A percentile compares a stretch with the other conserved stretches of the same genome.
Evolutionary conservation across 176 grass and related monocot genomes (phyloP).

Genomic region (Rhynchospora breviuscula): DNA sequence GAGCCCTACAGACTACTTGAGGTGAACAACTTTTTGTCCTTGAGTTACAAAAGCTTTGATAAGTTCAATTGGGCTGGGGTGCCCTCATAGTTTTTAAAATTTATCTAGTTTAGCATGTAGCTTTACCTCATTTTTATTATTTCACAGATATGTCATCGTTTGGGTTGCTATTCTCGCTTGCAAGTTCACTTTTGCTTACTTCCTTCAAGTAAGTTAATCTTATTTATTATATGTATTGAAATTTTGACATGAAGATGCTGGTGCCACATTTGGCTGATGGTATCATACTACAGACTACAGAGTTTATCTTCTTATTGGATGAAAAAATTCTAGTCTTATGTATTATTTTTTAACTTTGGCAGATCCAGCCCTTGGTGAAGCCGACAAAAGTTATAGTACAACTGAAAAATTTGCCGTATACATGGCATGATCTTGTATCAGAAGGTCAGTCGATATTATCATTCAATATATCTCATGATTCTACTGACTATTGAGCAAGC

Average conservation of each 20-base stretch:
- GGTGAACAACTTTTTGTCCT: slow-evolving; percentile 30
- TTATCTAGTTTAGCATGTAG: slow-evolving; percentile 13
- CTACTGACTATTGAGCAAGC: neutral
- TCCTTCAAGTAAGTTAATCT: slow-evolving; percentile 67
- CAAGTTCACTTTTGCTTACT: slow-evolving; percentile 97
- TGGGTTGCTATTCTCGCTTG: slow-evolving; percentile 78
- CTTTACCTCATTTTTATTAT: slow-evolving; percentile 17
- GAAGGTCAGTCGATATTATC: slow-evolving; percentile 52
- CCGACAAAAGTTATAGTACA: slow-evolving; percentile 71
- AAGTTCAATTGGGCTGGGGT: neutral
- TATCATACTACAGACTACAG: neutral
- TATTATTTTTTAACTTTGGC: slow-evolving; percentile 23
- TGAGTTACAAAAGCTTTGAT: neutral
- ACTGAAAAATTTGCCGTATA: slow-evolving; percentile 59
- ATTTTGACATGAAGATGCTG: neutral
- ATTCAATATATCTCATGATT: slow-evolving; percentile 1
- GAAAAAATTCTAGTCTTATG: neutral
- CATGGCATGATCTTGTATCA: slow-evolving; percentile 93
- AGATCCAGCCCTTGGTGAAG: slow-evolving; percentile 75
- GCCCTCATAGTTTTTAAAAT: neutral
- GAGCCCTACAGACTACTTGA: slow-evolving; percentile 71
- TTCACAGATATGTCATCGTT: slow-evolving; percentile 72
- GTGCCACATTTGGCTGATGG: neutral
- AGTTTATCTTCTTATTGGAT: slow-evolving; percentile 9
- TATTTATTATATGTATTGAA: neutral